Evolutionary conservation across 2,329 filamentous ascomycete genomes (phyloP).

Genomic region (Monosporascus sp.): DNA sequence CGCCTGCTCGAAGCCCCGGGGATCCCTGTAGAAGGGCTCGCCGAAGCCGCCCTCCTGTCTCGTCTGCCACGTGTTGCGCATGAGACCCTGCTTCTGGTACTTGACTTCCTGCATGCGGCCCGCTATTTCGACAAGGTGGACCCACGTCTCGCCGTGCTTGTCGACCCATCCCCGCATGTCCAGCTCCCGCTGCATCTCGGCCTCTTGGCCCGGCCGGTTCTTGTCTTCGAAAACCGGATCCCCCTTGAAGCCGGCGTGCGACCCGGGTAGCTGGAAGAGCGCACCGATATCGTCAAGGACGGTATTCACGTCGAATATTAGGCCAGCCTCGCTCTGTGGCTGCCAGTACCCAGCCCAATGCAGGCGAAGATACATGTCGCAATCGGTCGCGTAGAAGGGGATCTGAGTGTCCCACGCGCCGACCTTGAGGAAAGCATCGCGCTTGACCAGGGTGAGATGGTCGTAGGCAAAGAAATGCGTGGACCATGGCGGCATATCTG

Average conservation of each 20-base stretch:
- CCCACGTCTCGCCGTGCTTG: slow-evolving; percentile 30
- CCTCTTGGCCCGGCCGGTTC: slow-evolving; percentile 18
- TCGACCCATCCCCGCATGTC: slow-evolving; percentile 26
- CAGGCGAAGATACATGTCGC: slow-evolving; percentile 39
- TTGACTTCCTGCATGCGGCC: slow-evolving; percentile 26
- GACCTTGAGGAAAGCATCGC: slow-evolving; percentile 35
- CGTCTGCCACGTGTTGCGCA: slow-evolving; percentile 35
- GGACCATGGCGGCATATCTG: slow-evolving; percentile 36
- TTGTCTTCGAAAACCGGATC: slow-evolving; percentile 25
- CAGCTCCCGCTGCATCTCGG: slow-evolving; percentile 23
- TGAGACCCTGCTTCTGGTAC: slow-evolving; percentile 13
- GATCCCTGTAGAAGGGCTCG: slow-evolving; percentile 39
- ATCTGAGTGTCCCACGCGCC: slow-evolving; percentile 46
- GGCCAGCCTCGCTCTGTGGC: slow-evolving; percentile 31
- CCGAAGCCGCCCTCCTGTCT: slow-evolving; percentile 36
- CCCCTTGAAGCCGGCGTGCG: slow-evolving; percentile 26
- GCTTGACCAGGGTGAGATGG: slow-evolving; percentile 44
- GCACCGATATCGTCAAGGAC: slow-evolving; percentile 38
- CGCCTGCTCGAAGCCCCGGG: slow-evolving; percentile 30
- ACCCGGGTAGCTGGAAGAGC: slow-evolving; percentile 34
- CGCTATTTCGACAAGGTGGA: slow-evolving; percentile 28
- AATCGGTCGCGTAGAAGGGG: slow-evolving; percentile 42
- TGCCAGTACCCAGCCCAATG: slow-evolving; percentile 37
- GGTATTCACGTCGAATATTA: slow-evolving; percentile 37
- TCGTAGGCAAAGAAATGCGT: slow-evolving; percentile 47